Evolutionary conservation across 2,329 filamentous ascomycete genomes (phyloP), one percentile per base, ranked within the genome.

Genomic region (Arthrinium phaeospermum): DNA sequence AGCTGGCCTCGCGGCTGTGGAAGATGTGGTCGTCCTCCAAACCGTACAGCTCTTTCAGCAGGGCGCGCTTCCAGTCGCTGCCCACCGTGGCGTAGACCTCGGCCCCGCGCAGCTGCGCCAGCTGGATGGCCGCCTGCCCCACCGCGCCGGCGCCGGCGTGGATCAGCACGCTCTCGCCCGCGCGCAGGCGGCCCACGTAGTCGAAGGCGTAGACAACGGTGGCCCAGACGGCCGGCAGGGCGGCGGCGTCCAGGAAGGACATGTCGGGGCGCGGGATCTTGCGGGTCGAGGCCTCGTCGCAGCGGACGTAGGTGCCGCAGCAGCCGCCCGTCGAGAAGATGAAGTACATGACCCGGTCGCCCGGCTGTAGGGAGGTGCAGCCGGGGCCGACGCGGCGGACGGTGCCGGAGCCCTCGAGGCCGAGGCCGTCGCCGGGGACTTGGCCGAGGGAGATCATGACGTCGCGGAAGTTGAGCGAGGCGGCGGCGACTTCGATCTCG

Each of bases 201-300:
- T 80, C 76, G 1, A 89, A 76, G 1, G 80, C 82, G 70, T 87
- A 83, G 69, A 82, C 82, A 0, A 85, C 86, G 4, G 83, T 83
- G n/a, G 81, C 72, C 68, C 81, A 82, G 0, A 82, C 79, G 2
- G 84, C 80, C 0, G 85, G 83, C 22, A 82, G 76, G 7, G 83
- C 75, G 14, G 74, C 72, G 16, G 71, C 78, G 24, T 71, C 72
- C 2, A 45, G 10, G 46, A 51, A 71, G 4, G 64, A 41, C 13
- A 71, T 53, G 45, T 75, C 75, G 1, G 76, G 72, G 2, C 64
- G 64, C 0, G 79, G 79, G 14, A 81, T 74, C 71, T 76, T 78
- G 75, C 78, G 78, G 1, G 78, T 76, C 69, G 79, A 79, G 3
- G 74, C 71, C 3, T 74, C 78, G 67, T 77, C 77, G 6, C 78